Evolutionary conservation across 1,284 basidiomycete species (phyloP), one percentile per base, ranked within the genome.

Genomic region (Ganoderma lucidum): DNA sequence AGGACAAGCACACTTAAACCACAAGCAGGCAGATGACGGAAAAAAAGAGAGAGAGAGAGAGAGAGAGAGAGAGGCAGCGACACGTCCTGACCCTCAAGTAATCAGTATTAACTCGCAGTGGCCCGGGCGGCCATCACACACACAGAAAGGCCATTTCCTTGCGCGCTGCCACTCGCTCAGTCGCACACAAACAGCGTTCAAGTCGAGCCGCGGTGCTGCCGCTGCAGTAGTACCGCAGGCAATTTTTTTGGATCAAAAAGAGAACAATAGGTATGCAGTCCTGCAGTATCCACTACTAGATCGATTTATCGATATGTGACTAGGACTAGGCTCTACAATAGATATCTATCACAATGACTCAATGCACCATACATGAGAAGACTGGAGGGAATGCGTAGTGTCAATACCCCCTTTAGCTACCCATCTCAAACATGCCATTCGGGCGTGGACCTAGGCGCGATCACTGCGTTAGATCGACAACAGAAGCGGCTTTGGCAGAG

Each of bases 391-490:
- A 59, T 39, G 56, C 56, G 37, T 35, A 37, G 37, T 59, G 32
- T 39, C 37, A 6, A 19, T 56, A 28, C 53, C 14, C 53, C 53
- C 56, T 39, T n/a, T 32, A 15, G 35, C 32, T 32, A 3, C 15
- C 53, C 41, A 17, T n/a, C 41, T 17, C 19, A 41, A 28, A 56
- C 66, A 63, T 44, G 66, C 61, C 23, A 3, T 6, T 19, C 58
- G 9, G 32, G 53, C 66, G n/a, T 67, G 66, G 44, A 8, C 39
- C 10, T 30, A 6, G 51, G 23, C 17, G 56, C 41, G 35, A 70
- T 39, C 68, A 70, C 55, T 65, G 62, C 30, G 63, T 48, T 30
- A 68, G 64, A 51, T 71, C 63, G 32, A 67, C 62, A 56, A 60
- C 62, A n/a, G 66, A 30, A 42, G 59, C 48, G 23, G 48, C 45